Conservation (phyloP, 495 filamentous ascomycete genomes). For the Tuber microsphaerosporum region DNA sequence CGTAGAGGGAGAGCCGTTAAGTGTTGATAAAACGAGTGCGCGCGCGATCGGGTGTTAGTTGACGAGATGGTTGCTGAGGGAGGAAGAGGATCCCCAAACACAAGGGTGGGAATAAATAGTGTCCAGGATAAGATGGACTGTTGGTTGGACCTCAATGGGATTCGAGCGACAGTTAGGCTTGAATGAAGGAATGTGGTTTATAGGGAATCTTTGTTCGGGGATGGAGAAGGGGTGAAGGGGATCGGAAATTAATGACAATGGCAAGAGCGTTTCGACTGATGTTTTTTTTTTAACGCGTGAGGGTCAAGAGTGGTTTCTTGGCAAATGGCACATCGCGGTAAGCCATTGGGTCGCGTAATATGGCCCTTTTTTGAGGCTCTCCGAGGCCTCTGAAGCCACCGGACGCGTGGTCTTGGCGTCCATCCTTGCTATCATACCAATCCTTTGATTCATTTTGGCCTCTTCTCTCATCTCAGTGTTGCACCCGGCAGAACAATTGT, state of each 20-base stretch:
- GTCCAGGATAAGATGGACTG: neutral
- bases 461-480: neutral
- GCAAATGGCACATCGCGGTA: neutral
- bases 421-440: neutral
- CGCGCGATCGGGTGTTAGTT: conserved; percentile 2
- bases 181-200: neutral
- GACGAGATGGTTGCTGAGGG: neutral
- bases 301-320: neutral
- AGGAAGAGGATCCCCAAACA: neutral
- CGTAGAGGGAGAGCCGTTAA: neutral
- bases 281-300: neutral
- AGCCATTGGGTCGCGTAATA: neutral
- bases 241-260: neutral
- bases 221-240: neutral
- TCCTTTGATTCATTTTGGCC: neutral
- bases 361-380: neutral
- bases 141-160: neutral
- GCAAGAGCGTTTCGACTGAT: neutral
- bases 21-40: neutral
- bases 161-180: neutral
- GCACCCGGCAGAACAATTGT: no score
- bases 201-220: neutral
- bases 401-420: neutral
- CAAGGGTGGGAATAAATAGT: neutral
- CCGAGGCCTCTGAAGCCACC: neutral